Base-by-base conservation (phyloP, 176 grass and related monocot genomes). In the Thinopyrum elongatum region DNA sequence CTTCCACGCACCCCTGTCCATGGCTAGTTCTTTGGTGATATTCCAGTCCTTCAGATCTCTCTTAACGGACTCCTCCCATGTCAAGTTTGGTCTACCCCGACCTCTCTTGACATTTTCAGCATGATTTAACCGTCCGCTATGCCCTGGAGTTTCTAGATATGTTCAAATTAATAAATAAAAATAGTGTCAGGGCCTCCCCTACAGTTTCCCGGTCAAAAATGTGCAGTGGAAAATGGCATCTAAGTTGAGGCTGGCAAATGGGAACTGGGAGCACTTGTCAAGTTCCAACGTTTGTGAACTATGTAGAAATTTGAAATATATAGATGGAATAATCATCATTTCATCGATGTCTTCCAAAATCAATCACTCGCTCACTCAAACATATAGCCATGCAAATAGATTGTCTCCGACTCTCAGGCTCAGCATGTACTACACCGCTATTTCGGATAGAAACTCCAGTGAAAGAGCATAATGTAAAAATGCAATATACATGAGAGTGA, bases 381-480 rank as follows among this genome's bases (percentile, higher is more conserved):
- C n/a, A 77, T 61, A 65, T 2, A 41, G 16, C 6, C 49, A 46
- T 62, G 72, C 36, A 87, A 76, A 47, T 61, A 62, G 22, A 88
- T 55, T 38, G 34, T 69, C 35, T 80, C 61, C 23, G 41, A 55
- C 33, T 69, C 34, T 71, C 79, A 73, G 31, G 77, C 41, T 51
- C 33, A 42, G 57, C 28, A 79, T 7, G 39, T 63, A 34, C 38
- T 64, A 3, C 44, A 5, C 19, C 23, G 14, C 22, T 86, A 44
- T 31, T 33, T 73, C 6, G 13, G 15, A 83, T 58, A 19, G 28
- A 28, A 27, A 26, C 30, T 87, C 7, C 6, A 60, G 47, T 26
- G 58, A n/a, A 65, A 90, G 42, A 70, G 42, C 42, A 87, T 33
- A 73, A 78, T 7, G 29, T 16, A 80, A 72, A 74, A 74, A 19